Evolutionary conservation across 768 basidiomycete species (phyloP).

Genomic region (Suillus lakei): DNA sequence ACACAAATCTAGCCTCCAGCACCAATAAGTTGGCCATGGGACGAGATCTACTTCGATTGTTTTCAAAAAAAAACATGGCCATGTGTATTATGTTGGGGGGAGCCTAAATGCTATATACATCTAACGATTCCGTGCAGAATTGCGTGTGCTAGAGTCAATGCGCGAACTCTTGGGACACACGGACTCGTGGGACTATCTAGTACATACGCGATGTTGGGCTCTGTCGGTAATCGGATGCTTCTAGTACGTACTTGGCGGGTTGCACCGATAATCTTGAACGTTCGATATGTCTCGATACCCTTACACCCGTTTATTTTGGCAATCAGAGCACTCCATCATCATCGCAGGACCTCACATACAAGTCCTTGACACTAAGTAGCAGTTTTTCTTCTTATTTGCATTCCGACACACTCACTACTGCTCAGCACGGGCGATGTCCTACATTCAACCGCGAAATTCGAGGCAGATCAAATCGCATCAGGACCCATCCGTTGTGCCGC

Average conservation of each 20-base stretch:
- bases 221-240: neutral
- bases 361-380: slow-evolving; percentile 57
- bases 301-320: slow-evolving; percentile 50
- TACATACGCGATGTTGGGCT: too few relatives aligned
- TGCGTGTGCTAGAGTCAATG: too few relatives aligned
- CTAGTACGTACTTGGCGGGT: neutral
- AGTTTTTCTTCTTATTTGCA: slow-evolving; percentile 22
- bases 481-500: slow-evolving; percentile 67
- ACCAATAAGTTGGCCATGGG: too few relatives aligned
- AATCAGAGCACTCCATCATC: slow-evolving; percentile 41
- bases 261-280: neutral
- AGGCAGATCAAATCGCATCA: slow-evolving; percentile 40
- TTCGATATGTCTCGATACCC: slow-evolving; percentile 49
- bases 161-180: too few relatives aligned
- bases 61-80: too few relatives aligned
- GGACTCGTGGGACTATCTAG: too few relatives aligned
- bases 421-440: slow-evolving; percentile 58
- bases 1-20: too few relatives aligned
- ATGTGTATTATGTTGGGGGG: too few relatives aligned
- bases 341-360: slow-evolving; percentile 70
- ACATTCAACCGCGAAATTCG: slow-evolving; percentile 44
- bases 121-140: too few relatives aligned
- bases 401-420: slow-evolving; percentile 12
- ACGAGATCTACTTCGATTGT: too few relatives aligned
- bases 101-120: too few relatives aligned